Conservation (phyloP, 192 early-diverging fungal genomes). For the Chytriomyces confervae region DNA sequence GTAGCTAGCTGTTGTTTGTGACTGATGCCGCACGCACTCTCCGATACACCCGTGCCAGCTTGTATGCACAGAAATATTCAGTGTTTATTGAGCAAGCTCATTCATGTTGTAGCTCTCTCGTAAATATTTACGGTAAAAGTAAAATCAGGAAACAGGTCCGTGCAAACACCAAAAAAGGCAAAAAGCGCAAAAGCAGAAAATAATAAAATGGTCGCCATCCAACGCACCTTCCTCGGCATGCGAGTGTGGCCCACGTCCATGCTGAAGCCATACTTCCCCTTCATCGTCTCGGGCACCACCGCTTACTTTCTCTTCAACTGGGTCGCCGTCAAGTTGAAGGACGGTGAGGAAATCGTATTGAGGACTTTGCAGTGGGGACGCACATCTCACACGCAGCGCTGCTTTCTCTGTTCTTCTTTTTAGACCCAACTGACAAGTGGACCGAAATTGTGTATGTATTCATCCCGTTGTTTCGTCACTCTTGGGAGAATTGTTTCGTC, state of each 20-base stretch:
- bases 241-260: conserved; percentile 57
- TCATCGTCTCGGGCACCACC: conserved; percentile 54
- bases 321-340: conserved; percentile 50
- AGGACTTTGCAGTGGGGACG: not conserved
- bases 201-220: not conserved
- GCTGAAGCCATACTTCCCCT: conserved; percentile 60
- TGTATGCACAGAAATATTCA: too few species aligned
- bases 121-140: too few species aligned
- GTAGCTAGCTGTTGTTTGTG: too few species aligned
- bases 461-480: not conserved
- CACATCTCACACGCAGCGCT: not conserved
- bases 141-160: too few species aligned
- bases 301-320: conserved; percentile 47
- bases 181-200: not conserved
- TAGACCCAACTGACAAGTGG: conserved; percentile 58
- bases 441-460: conserved; percentile 56
- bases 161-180: too few species aligned
- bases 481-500: too few species aligned
- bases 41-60: too few species aligned
- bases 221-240: conserved; percentile 54
- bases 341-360: conserved; percentile 41
- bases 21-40: too few species aligned
- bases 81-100: too few species aligned
- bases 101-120: too few species aligned
- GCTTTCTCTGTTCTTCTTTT: not conserved